Evolutionary conservation across 73 alveolate species (phyloP), one percentile per base, ranked within the genome.

Genomic region (Symbiodinium natans): DNA sequence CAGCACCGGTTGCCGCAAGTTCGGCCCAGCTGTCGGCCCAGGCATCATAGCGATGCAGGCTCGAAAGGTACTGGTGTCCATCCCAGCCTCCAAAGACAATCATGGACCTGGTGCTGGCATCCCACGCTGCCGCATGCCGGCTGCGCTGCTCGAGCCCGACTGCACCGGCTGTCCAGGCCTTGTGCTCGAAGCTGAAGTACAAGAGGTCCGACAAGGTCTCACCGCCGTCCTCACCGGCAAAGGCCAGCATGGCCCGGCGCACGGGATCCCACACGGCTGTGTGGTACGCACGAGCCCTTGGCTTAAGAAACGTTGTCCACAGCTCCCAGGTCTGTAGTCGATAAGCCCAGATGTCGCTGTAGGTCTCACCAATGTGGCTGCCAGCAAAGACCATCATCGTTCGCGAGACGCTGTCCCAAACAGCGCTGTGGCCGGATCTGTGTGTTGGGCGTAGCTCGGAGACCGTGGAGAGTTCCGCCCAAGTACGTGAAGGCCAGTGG

Each of bases 51-150:
- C 74, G 25, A 9, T 21, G 31, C 74, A 56, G 74, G 74, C 31
- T 21, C 25, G 74, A 56, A 15, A 56, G 74, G 31, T 56, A 56
- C 33, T 21, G 74, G 74, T 56, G 33, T 5, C 74, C 74, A 56
- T 21, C 31, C 74, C 74, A 56, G 31, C 87, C 87, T 10, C 87
- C 87, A 39, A 80, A 38, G 54, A 80, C 59, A 21, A 80, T 2
- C 87, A 80, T 80, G 31, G 63, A 80, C n/a, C 48, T 5, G 56
- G 87, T 80, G 36, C 10, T 7, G 34, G 31, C 48, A 41, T 80
- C 87, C 87, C 87, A 80, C 25, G 27, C 87, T 34, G 87, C 87
- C 34, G 87, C 27, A 33, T 80, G 87, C 27, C 87, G 54, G 54
- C 63, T 13, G 40, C 87, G 40, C 6, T 21, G 36, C 34, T 33